These are phyloP conservation scores for Neonectria sp. DNA, from an alignment of 2,329 filamentous ascomycete species.

Conservation along the genomic window DNA sequence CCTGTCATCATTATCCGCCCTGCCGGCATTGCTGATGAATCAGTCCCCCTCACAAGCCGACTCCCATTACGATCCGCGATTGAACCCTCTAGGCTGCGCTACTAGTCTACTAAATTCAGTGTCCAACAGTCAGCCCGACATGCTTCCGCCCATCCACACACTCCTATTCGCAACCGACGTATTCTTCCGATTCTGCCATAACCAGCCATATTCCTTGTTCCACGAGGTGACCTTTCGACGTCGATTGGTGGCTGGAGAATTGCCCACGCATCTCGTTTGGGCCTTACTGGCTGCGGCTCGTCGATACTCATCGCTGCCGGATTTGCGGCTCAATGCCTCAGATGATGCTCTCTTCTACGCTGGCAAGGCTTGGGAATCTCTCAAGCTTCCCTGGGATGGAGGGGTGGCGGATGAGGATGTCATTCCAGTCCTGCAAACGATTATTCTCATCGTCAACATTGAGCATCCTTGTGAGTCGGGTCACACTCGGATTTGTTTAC, in stretches of 20 bases:
- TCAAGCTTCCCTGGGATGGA: constrained; percentile 5
- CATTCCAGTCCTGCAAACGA: not conserved
- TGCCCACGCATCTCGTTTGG: constrained; percentile 1
- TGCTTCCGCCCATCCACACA: not conserved
- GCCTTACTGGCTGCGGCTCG: not conserved
- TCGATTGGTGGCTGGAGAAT: not conserved
- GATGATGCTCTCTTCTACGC: constrained; percentile 11
- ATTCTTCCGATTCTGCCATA: constrained; percentile 10
- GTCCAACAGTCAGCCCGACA: too few relatives aligned
- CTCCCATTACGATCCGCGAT: too few relatives aligned
- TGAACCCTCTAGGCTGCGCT: too few relatives aligned
- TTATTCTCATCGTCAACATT: constrained; percentile 3
- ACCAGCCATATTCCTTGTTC: constrained; percentile 9
- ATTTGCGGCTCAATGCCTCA: not conserved
- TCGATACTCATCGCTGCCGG: not conserved
- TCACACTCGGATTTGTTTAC: not conserved
- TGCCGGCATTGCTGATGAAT: not conserved
- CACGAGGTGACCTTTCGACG: constrained; percentile 10
- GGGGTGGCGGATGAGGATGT: not conserved
- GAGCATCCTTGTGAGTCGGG: constrained; percentile 5
- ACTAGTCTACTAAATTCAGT: too few relatives aligned
- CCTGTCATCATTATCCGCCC: not conserved
- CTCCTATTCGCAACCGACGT: constrained; percentile 2
- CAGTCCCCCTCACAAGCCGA: too few relatives aligned
- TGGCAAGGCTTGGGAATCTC: not conserved